Evolutionary conservation across 345 rosid genomes (phyloP), one percentile per base, ranked within the genome.

Genomic region (Citrus cavaleriei): DNA sequence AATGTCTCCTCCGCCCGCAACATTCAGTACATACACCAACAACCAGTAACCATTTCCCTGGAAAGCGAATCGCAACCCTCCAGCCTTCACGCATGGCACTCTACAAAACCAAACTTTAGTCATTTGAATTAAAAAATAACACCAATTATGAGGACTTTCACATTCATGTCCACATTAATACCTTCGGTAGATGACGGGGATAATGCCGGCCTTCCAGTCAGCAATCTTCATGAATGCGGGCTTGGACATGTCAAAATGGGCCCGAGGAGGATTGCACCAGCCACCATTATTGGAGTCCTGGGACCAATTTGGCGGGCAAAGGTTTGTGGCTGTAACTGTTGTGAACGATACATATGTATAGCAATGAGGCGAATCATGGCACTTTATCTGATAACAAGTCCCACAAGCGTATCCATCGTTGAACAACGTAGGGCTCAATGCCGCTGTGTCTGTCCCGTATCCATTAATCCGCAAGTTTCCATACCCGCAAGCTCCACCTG

Each of bases 401-500:
- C 98, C 98, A n/a, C 98, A 95, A 0, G 91, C 85, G 66, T 85
- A 88, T 24, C 98, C 98, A 25, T 86, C 80, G 81, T 91, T 89
- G 85, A 95, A 93, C 64, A 95, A 59, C 1, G 82, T 80, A 1
- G 98, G 82, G 86, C 98, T 93, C 70, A 95, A 59, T 7, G 98
- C 98, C 4, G 80, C 89, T 2, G 97, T 95, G 72, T 83, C 81
- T 25, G 90, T 92, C 5, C 92, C 92, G 25, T 92, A 95, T 3
- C 98, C 95, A 4, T 83, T 92, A 28, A 77, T 58, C 67, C 90
- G 77, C 77, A 95, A 66, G 77, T 95, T 87, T 24, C 95, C 95
- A 58, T 92, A 95, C 24, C 95, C 98, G 79, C 98, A 95, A 55
- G 98, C 97, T 51, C 98, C 98, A 59, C 98, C 98, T 91, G 72